phyloP scores from a whole-genome alignment of 371 early-diverging fungal genomes.

The Phascolomyces articulosus region DNA sequence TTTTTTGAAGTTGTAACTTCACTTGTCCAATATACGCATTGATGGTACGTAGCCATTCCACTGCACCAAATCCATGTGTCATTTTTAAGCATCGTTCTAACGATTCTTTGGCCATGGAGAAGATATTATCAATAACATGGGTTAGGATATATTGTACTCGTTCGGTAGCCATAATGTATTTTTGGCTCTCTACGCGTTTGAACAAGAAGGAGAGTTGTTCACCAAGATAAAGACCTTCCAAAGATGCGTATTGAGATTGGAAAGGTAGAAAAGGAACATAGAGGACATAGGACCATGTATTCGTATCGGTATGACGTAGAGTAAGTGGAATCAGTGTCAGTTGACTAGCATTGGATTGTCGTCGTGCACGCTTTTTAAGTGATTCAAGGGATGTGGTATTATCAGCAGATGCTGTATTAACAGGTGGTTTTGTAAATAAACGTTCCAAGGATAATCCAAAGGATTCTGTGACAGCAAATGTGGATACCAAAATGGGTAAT shows the following conservation, averaged over 20 bases:
- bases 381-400: slow-evolving; percentile 17
- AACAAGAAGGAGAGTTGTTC: slow-evolving; percentile 31
- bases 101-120: slow-evolving; percentile 46
- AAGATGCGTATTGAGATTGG: slow-evolving; percentile 63
- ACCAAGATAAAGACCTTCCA: slow-evolving; percentile 51
- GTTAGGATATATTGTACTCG: slow-evolving; percentile 14
- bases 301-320: slow-evolving; percentile 32
- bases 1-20: slow-evolving; percentile 38
- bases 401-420: slow-evolving; percentile 25
- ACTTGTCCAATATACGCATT: slow-evolving; percentile 53
- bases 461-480: slow-evolving; percentile 51
- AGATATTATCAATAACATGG: slow-evolving; percentile 40
- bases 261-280: slow-evolving; percentile 65
- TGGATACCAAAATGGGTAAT: slow-evolving; percentile 36
- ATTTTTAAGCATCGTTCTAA: slow-evolving; percentile 58
- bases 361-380: slow-evolving; percentile 19
- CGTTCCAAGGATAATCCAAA: slow-evolving; percentile 61
- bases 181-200: slow-evolving; percentile 6
- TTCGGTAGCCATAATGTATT: slow-evolving; percentile 9
- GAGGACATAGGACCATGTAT: slow-evolving; percentile 55
- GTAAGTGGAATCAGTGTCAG: slow-evolving; percentile 23
- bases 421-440: slow-evolving; percentile 49
- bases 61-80: slow-evolving; percentile 66
- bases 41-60: slow-evolving; percentile 54
- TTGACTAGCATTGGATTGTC: slow-evolving; percentile 18